These are phyloP conservation scores for Neolecta irregularis DNA, from an alignment of 1,139 yeast species.

Conservation along the genomic window DNA sequence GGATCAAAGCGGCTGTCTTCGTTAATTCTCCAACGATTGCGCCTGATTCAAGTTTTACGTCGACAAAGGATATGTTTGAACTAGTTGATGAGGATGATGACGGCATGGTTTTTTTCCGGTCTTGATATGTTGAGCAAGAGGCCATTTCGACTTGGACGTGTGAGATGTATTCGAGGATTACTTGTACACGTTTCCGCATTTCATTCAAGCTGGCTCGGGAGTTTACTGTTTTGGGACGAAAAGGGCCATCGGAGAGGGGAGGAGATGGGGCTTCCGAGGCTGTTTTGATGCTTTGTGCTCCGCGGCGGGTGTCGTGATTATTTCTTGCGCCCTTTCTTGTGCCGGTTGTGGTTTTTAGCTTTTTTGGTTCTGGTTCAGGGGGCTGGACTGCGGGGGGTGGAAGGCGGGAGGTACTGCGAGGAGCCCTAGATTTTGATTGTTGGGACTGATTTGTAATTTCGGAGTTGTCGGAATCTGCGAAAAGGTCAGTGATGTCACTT, in stretches of 20 bases:
- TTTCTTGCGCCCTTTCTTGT: too few relatives aligned
- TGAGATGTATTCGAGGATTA: constrained; percentile 78
- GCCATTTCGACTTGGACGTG: constrained; percentile 70
- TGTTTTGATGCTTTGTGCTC: constrained; percentile 1
- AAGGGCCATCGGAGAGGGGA: constrained; percentile 40
- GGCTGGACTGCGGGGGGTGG: neutral
- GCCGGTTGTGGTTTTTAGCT: neutral
- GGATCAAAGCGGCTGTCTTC: too few relatives aligned
- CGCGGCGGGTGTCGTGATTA: constrained; percentile 4
- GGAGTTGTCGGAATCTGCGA: too few relatives aligned
- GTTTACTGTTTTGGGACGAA: constrained; percentile 71
- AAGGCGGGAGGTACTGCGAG: neutral
- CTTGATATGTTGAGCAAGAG: too few relatives aligned
- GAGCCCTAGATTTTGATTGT: neutral
- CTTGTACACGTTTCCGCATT: constrained; percentile 74
- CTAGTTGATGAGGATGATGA: too few relatives aligned
- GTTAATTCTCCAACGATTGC: too few relatives aligned
- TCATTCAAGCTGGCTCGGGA: constrained; percentile 53
- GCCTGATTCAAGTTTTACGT: too few relatives aligned
- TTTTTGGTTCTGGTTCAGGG: constrained; percentile 1
- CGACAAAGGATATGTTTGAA: too few relatives aligned
- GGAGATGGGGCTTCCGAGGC: neutral
- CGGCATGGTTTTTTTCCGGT: too few relatives aligned
- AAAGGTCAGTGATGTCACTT: too few relatives aligned
- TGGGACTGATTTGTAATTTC: too few relatives aligned